Evolutionary conservation across 768 basidiomycete genomes (phyloP).

Genomic region (Termitomyces sp.): DNA sequence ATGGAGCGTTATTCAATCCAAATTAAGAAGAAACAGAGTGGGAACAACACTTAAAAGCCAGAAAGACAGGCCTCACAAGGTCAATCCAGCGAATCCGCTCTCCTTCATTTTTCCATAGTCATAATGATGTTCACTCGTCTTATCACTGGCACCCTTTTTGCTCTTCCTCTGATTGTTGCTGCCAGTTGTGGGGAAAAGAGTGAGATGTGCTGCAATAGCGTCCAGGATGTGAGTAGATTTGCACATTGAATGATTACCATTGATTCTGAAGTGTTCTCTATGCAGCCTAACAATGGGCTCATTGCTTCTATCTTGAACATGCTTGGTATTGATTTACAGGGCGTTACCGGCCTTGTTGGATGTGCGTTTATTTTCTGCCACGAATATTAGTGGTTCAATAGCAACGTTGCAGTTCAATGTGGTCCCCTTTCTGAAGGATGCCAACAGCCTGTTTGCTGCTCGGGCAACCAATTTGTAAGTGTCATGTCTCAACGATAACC

Average conservation of each 20-base stretch:
- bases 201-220: slow-evolving; percentile 1
- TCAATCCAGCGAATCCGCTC: not conserved
- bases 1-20: not conserved
- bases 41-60: not conserved
- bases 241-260: not conserved
- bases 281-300: not conserved
- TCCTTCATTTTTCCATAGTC: not conserved
- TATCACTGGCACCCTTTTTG: not conserved
- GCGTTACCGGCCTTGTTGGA: not conserved
- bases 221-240: not conserved
- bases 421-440: not conserved
- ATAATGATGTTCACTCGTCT: slow-evolving; percentile 7
- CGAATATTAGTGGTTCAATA: not conserved
- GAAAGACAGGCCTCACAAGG: not conserved
- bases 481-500: not conserved
- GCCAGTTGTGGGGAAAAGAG: not conserved
- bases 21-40: not conserved
- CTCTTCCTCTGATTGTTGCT: slow-evolving; percentile 2
- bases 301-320: not conserved
- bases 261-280: not conserved
- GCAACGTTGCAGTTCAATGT: not conserved
- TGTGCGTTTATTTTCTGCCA: not conserved
- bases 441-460: not conserved
- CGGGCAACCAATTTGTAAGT: not conserved
- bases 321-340: not conserved